A percentile compares a stretch with the other conserved stretches of the same genome.
phyloP scores from a whole-genome alignment of 1,284 basidiomycete species.

The Irpex sp. region DNA sequence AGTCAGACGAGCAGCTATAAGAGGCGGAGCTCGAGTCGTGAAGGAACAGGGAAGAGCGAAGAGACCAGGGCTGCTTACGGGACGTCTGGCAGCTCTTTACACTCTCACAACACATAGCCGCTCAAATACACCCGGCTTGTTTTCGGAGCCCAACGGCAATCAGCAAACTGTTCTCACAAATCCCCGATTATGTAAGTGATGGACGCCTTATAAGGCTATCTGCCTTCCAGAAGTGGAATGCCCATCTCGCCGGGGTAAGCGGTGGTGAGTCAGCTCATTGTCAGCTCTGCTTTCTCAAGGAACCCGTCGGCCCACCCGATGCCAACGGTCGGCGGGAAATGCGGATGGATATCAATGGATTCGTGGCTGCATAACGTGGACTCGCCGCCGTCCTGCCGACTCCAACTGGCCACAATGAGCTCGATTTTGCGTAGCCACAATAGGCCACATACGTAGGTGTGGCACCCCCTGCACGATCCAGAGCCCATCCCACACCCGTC shows the following conservation, averaged over 20 bases:
- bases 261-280: background rate
- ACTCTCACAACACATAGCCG: background rate
- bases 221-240: background rate
- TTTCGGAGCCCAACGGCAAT: background rate
- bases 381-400: background rate
- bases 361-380: no score
- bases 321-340: background rate
- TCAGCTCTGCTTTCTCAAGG: background rate
- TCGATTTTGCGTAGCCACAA: background rate
- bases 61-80: constrained; percentile 5
- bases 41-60: constrained; percentile 22
- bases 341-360: background rate
- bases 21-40: constrained; percentile 1
- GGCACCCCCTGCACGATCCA: no score
- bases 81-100: constrained; percentile 1
- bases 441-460: no score
- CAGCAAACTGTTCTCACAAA: background rate
- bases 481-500: no score
- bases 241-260: background rate
- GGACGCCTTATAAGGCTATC: background rate
- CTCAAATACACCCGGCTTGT: background rate
- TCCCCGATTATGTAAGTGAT: background rate
- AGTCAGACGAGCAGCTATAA: background rate
- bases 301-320: background rate
- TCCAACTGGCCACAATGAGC: background rate